phyloP scores from a whole-genome alignment of 2,329 filamentous ascomycete genomes.

The Aciculosporium take region DNA sequence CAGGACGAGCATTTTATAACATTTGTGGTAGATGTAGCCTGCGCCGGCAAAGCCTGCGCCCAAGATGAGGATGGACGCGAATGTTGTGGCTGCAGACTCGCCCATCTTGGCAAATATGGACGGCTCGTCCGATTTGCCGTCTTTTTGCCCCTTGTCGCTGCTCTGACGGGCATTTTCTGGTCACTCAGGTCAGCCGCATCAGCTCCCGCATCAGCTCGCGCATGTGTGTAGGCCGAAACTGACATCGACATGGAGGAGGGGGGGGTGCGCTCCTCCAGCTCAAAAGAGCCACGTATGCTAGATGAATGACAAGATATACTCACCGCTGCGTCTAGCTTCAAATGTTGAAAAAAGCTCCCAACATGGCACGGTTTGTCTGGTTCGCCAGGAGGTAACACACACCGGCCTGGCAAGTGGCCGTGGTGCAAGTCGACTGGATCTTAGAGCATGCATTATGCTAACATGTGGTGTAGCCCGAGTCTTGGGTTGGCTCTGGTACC shows the following conservation, averaged over 20 bases:
- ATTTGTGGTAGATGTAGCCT: constrained; percentile 64
- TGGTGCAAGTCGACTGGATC: neutral
- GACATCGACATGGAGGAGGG: neutral
- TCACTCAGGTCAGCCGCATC: neutral
- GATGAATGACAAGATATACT: neutral
- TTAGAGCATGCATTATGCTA: constrained; percentile 5
- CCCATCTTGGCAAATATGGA: constrained; percentile 46
- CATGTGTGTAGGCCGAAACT: too few species aligned
- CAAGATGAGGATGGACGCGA: constrained; percentile 59
- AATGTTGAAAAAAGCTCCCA: constrained; percentile 3
- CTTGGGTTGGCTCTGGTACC: too few species aligned
- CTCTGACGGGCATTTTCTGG: neutral
- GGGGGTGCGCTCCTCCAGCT: neutral
- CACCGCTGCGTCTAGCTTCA: constrained; percentile 2
- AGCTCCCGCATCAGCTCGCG: neutral
- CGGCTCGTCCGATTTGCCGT: constrained; percentile 14
- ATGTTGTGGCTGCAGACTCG: constrained; percentile 60
- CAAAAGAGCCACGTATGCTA: neutral
- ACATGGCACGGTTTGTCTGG: neutral
- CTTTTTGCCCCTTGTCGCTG: neutral
- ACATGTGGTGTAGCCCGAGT: too few species aligned
- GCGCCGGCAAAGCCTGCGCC: constrained; percentile 50
- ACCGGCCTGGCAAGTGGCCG: neutral
- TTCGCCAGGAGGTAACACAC: neutral
- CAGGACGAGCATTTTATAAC: constrained; percentile 84